These are phyloP conservation scores for Neonectria coccinea DNA, from an alignment of 2,329 filamentous ascomycete genomes.

Conservation along the genomic window DNA sequence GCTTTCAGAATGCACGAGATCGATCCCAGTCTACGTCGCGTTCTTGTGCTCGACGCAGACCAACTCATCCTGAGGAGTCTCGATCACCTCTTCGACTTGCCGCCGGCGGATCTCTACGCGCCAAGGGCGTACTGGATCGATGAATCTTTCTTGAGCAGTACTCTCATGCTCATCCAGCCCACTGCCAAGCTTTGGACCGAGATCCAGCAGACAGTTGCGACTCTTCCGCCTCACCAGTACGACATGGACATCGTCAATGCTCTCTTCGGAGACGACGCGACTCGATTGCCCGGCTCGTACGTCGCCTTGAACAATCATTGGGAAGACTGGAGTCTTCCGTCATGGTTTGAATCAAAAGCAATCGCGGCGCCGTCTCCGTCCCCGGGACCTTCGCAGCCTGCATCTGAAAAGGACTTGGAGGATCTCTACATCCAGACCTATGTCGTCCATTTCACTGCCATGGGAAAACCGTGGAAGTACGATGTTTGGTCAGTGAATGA, in stretches of 20 bases:
- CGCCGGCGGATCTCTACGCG: conserved; percentile 20
- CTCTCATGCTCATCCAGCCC: conserved; percentile 35
- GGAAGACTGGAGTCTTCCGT: conserved; percentile 34
- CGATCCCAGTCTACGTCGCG: conserved; percentile 19
- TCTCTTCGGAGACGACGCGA: conserved; percentile 16
- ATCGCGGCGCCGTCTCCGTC: not conserved
- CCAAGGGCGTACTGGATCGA: conserved; percentile 34
- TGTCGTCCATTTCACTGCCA: conserved; percentile 32
- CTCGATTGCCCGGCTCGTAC: conserved; percentile 24
- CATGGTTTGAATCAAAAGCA: conserved; percentile 24
- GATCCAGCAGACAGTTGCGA: conserved; percentile 21
- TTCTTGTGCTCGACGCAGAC: conserved; percentile 34
- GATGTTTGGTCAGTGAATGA: conserved; percentile 19
- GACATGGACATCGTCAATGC: conserved; percentile 39
- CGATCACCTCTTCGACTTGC: conserved; percentile 30
- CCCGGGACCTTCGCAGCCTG: not conserved
- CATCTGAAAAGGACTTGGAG: conserved; percentile 23
- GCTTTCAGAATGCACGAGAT: conserved; percentile 35
- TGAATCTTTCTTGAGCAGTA: conserved; percentile 30
- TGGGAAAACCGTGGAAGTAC: conserved; percentile 33
- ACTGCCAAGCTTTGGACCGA: conserved; percentile 21
- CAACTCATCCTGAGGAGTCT: conserved; percentile 35
- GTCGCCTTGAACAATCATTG: conserved; percentile 35
- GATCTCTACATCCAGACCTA: conserved; percentile 30
- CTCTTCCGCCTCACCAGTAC: conserved; percentile 25